Conservation (phyloP, 768 basidiomycete species). For the Trametes cubensis region DNA sequence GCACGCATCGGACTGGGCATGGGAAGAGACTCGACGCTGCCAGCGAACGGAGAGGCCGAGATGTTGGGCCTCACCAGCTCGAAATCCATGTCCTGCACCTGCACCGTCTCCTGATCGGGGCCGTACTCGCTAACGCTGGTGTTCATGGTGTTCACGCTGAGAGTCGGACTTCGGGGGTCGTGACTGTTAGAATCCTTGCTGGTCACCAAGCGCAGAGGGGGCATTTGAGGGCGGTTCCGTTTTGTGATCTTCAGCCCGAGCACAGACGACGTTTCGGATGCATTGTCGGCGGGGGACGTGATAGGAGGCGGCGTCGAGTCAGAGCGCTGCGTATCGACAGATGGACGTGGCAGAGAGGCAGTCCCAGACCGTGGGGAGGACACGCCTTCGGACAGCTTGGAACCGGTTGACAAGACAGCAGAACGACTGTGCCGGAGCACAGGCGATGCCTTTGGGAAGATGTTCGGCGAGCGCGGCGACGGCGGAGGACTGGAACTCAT, state of each 20-base stretch:
- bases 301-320: slow-evolving; percentile 40
- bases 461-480: slow-evolving; percentile 22
- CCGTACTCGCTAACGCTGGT: slow-evolving; percentile 23
- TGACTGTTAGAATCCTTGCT: slow-evolving; percentile 25
- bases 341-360: slow-evolving; percentile 21
- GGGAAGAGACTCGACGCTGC: slow-evolving; percentile 24
- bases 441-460: slow-evolving; percentile 12
- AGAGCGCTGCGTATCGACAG: slow-evolving; percentile 18
- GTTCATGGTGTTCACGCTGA: slow-evolving; percentile 22
- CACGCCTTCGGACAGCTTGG: slow-evolving; percentile 9
- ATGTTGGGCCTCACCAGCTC: slow-evolving; percentile 71
- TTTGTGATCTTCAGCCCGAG: slow-evolving; percentile 20
- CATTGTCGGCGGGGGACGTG: slow-evolving; percentile 41
- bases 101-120: slow-evolving; percentile 57
- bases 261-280: slow-evolving; percentile 41
- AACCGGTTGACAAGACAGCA: slow-evolving; percentile 19
- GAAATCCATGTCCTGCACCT: slow-evolving; percentile 82
- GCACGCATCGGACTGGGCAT: slow-evolving; percentile 27
- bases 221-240: slow-evolving; percentile 5
- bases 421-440: slow-evolving; percentile 27
- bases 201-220: slow-evolving; percentile 20
- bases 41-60: slow-evolving; percentile 30
- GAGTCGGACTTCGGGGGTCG: slow-evolving; percentile 37
- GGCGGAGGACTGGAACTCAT: slow-evolving; percentile 21
- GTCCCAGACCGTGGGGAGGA: slow-evolving; percentile 20